These are phyloP conservation scores for Ogataea pignaliae DNA, from an alignment of 805 yeast species.

Conservation along the genomic window DNA sequence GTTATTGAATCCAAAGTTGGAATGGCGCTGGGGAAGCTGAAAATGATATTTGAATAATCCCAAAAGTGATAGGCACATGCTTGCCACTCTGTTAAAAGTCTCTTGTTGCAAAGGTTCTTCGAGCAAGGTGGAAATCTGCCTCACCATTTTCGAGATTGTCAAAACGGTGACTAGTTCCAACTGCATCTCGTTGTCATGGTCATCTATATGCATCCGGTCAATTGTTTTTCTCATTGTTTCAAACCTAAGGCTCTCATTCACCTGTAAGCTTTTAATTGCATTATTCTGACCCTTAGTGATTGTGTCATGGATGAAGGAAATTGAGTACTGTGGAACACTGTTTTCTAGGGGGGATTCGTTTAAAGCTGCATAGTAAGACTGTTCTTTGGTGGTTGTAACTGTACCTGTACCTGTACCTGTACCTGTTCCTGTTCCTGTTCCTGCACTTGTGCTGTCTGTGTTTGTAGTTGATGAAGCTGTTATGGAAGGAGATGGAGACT, in stretches of 20 bases:
- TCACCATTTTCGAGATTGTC: conserved; percentile 17
- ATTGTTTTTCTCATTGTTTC: conserved; percentile 1
- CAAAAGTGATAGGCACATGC: conserved; percentile 12
- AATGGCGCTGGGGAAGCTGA: conserved; percentile 19
- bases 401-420: too few relatives aligned
- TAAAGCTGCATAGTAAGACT: too few relatives aligned
- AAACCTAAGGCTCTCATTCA: background rate
- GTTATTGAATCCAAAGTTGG: conserved; percentile 23
- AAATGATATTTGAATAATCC: conserved; percentile 25
- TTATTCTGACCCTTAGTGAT: too few relatives aligned
- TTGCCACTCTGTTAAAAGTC: conserved; percentile 9
- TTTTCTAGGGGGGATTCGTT: too few relatives aligned
- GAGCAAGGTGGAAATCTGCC: conserved; percentile 11
- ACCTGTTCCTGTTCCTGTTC: too few relatives aligned
- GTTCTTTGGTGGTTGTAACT: too few relatives aligned
- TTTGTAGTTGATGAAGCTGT: too few relatives aligned
- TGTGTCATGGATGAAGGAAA: too few relatives aligned
- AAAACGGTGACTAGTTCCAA: conserved; percentile 25
- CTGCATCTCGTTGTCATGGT: conserved; percentile 9
- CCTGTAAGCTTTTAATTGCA: too few relatives aligned
- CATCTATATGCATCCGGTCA: background rate
- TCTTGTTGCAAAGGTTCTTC: conserved; percentile 8
- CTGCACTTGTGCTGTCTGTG: too few relatives aligned
- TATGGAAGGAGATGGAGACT: too few relatives aligned
- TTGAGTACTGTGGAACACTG: too few relatives aligned